Evolutionary conservation across 306 rosid species (phyloP).

Genomic region (Quercus parvula): DNA sequence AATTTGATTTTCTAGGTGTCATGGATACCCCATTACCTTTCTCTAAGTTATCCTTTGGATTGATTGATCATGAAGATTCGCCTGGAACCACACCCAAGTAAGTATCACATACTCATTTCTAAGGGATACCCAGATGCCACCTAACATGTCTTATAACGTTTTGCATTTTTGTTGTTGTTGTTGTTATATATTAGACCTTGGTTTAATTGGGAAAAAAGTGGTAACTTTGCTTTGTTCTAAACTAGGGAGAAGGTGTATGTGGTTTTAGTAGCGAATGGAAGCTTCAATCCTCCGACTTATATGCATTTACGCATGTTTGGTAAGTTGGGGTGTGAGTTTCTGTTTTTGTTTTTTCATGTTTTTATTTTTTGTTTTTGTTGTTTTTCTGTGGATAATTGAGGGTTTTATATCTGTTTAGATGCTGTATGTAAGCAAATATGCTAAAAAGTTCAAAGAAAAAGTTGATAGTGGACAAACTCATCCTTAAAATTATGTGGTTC

Average conservation of each 20-base stretch:
- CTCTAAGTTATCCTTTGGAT: slow-evolving; percentile 46
- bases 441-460: too few relatives aligned
- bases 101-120: slow-evolving; percentile 2
- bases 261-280: slow-evolving; percentile 72
- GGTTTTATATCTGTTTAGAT: too few relatives aligned
- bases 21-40: slow-evolving; percentile 56
- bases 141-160: not conserved
- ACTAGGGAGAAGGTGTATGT: slow-evolving; percentile 54
- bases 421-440: too few relatives aligned
- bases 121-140: not conserved
- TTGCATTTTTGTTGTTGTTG: not conserved
- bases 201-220: not conserved
- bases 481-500: too few relatives aligned
- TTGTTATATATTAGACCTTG: not conserved
- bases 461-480: too few relatives aligned
- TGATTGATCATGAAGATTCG: slow-evolving; percentile 27
- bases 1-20: slow-evolving; percentile 14
- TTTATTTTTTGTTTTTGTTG: not conserved
- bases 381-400: too few relatives aligned
- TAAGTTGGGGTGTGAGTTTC: slow-evolving; percentile 29
- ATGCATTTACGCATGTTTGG: slow-evolving; percentile 95
- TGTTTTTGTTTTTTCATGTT: not conserved
- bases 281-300: slow-evolving; percentile 94
- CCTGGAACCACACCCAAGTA: slow-evolving; percentile 34
- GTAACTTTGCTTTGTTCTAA: not conserved